Evolutionary conservation across 768 basidiomycete species (phyloP), one percentile per base, ranked within the genome.

Genomic region (Mycena galericulata): DNA sequence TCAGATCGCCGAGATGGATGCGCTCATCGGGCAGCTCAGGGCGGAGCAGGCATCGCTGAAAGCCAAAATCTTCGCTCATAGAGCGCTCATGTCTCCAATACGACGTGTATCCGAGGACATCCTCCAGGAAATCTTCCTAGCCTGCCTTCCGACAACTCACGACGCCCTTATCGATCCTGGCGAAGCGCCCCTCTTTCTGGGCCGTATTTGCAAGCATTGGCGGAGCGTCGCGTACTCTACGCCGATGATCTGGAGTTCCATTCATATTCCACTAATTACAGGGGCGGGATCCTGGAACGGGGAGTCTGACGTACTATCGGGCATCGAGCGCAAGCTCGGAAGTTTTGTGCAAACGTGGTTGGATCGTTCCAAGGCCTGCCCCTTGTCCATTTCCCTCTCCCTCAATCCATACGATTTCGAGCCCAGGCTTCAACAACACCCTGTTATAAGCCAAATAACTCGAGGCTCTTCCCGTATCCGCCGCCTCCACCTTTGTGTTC

Each of bases 151-250:
- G 15, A 45, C 40, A 20, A 24, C 2, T 22, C 64, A 55, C n/a
- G 26, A 57, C 18, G 54, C 55, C 2, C 55, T 58, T 10, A 54
- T 65, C 22, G 56, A 58, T 24, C 45, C 55, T 1, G 4, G 7
- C 9, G 45, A 43, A 34, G 54, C 64, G 14, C 55, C 64, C 18
- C 12, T 55, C 40, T 51, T 64, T 8, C 22, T 64, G 6, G 41
- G 50, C 38, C 40, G 29, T 20, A n/a, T 64, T 49, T 57, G 64
- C 55, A 24, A 17, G 17, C 24, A 36, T 46, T 65, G 55, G 64
- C 36, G 64, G 30, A 45, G 32, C 12, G 20, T 65, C 11, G 55
- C 64, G n/a, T 40, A 57, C n/a, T 36, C 54, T 26, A 65, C 56
- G 26, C 55, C 64, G 24, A 26, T 12, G n/a, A 26, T 65, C 4